Conservation (phyloP, 345 rosid species). For the Eucalyptus pauciflora region DNA sequence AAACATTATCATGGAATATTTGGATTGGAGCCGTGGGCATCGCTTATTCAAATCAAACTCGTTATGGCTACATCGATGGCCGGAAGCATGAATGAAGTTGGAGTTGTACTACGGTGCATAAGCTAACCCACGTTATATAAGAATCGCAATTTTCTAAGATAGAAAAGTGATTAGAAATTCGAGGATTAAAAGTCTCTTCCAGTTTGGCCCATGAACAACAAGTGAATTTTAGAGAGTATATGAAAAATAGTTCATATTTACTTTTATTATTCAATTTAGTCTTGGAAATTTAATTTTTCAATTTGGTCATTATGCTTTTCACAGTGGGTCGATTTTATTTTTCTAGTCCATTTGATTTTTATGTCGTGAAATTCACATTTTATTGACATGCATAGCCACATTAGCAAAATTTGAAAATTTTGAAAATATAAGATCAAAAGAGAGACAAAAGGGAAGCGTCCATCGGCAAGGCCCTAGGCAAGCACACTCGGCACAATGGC, state of each 20-base stretch:
- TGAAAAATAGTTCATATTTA: fast-evolving
- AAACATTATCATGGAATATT: background rate
- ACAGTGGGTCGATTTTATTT: fast-evolving
- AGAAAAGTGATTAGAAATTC: fast-evolving
- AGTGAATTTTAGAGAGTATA: fast-evolving
- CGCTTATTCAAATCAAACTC: background rate
- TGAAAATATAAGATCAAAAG: background rate
- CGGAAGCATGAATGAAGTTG: background rate
- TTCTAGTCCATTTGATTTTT: background rate
- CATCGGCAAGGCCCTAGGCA: fast-evolving
- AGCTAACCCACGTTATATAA: fast-evolving
- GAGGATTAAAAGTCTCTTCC: too few relatives aligned
- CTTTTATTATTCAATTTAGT: background rate
- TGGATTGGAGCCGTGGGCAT: background rate
- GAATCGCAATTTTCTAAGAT: background rate
- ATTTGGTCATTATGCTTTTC: background rate
- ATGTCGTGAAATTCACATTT: background rate
- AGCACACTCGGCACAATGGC: fast-evolving
- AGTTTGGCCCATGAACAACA: too few relatives aligned
- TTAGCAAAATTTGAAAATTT: background rate
- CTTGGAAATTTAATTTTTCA: fast-evolving
- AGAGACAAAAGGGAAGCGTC: fast-evolving
- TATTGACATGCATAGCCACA: background rate
- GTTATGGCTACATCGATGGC: fast-evolving
- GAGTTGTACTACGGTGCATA: fast-evolving